Evolutionary conservation across 495 filamentous ascomycete species (phyloP), one percentile per base, ranked within the genome.

Genomic region (Penicillium egyptiacum): DNA sequence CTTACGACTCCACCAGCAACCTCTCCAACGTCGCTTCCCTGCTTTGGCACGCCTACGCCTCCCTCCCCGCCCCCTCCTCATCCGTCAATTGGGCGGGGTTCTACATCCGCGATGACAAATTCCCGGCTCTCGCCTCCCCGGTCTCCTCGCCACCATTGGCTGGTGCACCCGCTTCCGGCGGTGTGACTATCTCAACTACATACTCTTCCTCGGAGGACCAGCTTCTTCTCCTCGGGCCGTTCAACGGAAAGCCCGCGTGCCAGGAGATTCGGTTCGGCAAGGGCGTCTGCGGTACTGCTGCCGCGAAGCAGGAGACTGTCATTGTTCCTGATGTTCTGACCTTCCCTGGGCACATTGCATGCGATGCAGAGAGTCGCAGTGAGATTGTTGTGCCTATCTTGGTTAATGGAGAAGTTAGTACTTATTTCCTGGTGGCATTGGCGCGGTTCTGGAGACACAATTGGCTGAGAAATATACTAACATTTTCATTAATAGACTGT

Each of bases 321-420:
- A 64, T 96, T 4, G 88, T 96, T 6, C 73, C 77, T 7, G 87
- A 97, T 70, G 90, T 96, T 11, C 72, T 84, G 22, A 57, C 73
- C 41, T 96, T 96, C 67, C 88, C 90, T 3, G 92, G 89, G 4
- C 92, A 97, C 74, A 96, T 97, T 69, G 90, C 92, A 6, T 96
- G 92, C 66, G 92, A 96, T 72, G 82, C 80, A 10, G 88, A 83
- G 56, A 90, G 84, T 56, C 84, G 79, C 69, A 95, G 91, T 71
- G 92, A 97, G 79, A 90, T 97, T 70, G 92, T 96, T 5, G 90
- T 96, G 30, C 92, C 92, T 12, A 84, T 97, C 63, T 55, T 89
- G 22, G 74, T 79, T 19, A 66, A 67, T 5, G 82, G 73, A 47
- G 81, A 84, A 78, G 86, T 85, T 55, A 61, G 76, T 37, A 54